These are phyloP conservation scores for Monilinia fructigena DNA, from an alignment of 2,329 filamentous ascomycete genomes.

Conservation along the genomic window DNA sequence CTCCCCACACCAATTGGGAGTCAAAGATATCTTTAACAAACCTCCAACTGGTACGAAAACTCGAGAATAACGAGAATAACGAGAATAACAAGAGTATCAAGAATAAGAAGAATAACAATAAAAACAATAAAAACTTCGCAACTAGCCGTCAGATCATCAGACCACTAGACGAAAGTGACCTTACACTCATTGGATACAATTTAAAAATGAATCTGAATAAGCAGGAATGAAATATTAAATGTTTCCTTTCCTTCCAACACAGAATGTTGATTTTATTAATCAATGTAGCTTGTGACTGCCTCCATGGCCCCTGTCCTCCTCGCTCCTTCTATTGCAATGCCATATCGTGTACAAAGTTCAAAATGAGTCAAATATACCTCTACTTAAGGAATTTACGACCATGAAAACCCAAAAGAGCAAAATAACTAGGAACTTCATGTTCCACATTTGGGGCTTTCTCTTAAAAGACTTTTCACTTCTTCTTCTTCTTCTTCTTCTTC, in stretches of 20 bases:
- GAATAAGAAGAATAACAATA: too few relatives aligned
- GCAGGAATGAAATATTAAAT: neutral
- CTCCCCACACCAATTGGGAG: neutral
- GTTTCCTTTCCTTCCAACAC: too few relatives aligned
- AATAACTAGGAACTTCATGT: neutral
- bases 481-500: neutral
- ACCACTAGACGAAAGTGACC: neutral
- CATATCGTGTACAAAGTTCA: neutral
- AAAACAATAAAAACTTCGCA: neutral
- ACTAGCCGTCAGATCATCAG: rapidly evolving
- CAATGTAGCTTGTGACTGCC: neutral
- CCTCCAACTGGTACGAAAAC: neutral
- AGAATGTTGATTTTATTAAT: neutral
- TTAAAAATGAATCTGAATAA: neutral
- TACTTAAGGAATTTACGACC: neutral
- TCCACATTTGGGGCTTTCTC: neutral
- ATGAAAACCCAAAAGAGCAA: neutral
- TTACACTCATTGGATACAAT: neutral
- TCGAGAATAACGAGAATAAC: too few relatives aligned
- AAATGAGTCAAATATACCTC: neutral
- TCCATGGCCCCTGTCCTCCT: neutral
- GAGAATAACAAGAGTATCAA: neutral
- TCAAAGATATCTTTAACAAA: neutral
- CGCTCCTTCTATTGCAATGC: constrained; percentile 2
- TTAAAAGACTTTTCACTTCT: neutral